Conservation (phyloP, 2,329 filamentous ascomycete genomes). For the Monosporascus sp. region DNA sequence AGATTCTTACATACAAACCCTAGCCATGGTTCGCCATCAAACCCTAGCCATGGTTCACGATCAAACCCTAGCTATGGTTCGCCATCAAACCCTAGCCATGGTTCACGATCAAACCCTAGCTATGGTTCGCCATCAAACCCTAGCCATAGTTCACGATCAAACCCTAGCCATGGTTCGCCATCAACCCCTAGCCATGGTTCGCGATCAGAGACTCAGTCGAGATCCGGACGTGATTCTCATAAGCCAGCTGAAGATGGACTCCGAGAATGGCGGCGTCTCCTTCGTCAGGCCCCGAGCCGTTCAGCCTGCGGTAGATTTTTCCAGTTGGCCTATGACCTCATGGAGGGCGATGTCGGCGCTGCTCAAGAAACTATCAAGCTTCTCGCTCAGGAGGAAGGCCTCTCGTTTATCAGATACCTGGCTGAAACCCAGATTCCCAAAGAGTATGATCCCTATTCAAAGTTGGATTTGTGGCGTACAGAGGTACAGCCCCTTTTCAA, state of each 20-base stretch:
- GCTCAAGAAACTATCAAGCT: slow-evolving; percentile 24
- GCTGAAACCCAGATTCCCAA: slow-evolving; percentile 16
- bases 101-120: neutral
- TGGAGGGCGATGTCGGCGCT: slow-evolving; percentile 24
- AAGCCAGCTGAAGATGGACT: slow-evolving; percentile 39
- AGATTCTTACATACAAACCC: neutral
- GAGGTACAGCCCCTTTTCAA: slow-evolving; percentile 28
- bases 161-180: neutral
- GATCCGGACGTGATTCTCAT: neutral
- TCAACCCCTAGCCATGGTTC: neutral
- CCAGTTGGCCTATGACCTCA: slow-evolving; percentile 20
- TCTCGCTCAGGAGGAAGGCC: slow-evolving; percentile 23
- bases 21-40: neutral
- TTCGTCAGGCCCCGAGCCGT: slow-evolving; percentile 5
- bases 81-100: too few species aligned
- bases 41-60: neutral
- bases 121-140: too few species aligned
- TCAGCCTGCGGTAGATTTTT: slow-evolving; percentile 19
- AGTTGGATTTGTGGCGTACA: slow-evolving; percentile 16
- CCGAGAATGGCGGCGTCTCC: slow-evolving; percentile 34
- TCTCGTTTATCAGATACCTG: slow-evolving; percentile 21
- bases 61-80: too few species aligned
- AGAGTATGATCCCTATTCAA: neutral
- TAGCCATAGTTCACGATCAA: neutral
- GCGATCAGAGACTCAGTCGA: neutral